A percentile compares a stretch with the other conserved stretches of the same genome.
phyloP scores from a whole-genome alignment of 306 rosid species.

The Cucumis cinereus region DNA sequence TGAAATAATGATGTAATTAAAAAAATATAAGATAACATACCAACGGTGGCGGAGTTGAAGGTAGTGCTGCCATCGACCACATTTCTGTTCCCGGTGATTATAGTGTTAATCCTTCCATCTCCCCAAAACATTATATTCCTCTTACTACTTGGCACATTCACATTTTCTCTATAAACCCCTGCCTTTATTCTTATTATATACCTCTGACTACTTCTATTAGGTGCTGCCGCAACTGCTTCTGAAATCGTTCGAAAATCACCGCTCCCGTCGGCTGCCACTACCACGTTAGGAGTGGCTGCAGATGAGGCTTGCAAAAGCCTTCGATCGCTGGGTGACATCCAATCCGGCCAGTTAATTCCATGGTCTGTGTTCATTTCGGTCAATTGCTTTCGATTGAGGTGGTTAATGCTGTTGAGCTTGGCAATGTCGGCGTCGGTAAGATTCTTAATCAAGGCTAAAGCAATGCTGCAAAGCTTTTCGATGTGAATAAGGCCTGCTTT shows the following conservation, averaged over 20 bases:
- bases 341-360: slow-evolving; percentile 46
- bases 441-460: slow-evolving; percentile 62
- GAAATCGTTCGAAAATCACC: slow-evolving; percentile 62
- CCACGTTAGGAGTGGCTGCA: slow-evolving; percentile 30
- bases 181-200: slow-evolving; percentile 59
- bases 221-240: slow-evolving; percentile 72
- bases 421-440: slow-evolving; percentile 61
- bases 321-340: slow-evolving; percentile 59
- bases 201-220: slow-evolving; percentile 41
- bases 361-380: not conserved
- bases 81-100: slow-evolving; percentile 59
- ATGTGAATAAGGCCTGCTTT: slow-evolving; percentile 36
- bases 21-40: slow-evolving; percentile 12
- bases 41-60: slow-evolving; percentile 82
- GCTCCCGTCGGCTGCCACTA: slow-evolving; percentile 80
- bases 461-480: slow-evolving; percentile 66
- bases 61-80: slow-evolving; percentile 92
- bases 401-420: not conserved
- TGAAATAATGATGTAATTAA: too few species aligned
- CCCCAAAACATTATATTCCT: slow-evolving; percentile 69
- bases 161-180: slow-evolving; percentile 65
- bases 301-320: slow-evolving; percentile 41
- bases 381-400: slow-evolving; percentile 19
- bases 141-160: slow-evolving; percentile 58
- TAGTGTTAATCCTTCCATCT: slow-evolving; percentile 48